Conservation (phyloP, 495 filamentous ascomycete species). For the Penicillium pancosmium region DNA sequence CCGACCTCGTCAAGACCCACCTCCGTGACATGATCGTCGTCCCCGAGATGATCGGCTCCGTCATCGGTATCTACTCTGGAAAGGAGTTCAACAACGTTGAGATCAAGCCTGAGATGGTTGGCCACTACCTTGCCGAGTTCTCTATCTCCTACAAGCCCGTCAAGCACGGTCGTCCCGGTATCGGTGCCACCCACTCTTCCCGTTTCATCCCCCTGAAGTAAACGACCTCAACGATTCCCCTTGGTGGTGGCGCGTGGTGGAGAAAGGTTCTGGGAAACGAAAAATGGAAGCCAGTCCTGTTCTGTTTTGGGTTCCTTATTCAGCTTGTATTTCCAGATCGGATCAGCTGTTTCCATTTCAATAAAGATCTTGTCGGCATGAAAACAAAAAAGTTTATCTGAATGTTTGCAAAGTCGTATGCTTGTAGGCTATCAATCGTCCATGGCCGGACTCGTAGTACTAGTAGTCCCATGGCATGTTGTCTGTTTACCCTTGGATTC, state of each 20-base stretch:
- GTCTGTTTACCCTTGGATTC: too few relatives aligned
- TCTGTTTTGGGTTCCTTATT: conserved; percentile 40
- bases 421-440: not conserved
- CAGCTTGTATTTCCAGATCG: conserved; percentile 52
- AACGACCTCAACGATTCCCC: conserved; percentile 52
- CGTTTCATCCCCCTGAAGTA: conserved; percentile 99
- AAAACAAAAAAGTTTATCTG: conserved; percentile 29
- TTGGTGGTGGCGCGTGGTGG: conserved; percentile 47
- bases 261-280: conserved; percentile 41
- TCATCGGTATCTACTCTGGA: conserved; percentile 98
- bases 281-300: conserved; percentile 42
- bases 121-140: conserved; percentile 98
- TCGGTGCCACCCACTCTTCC: conserved; percentile 99
- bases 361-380: conserved; percentile 53
- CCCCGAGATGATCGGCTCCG: conserved; percentile 97
- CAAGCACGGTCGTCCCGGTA: conserved; percentile 99
- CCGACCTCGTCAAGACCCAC: conserved; percentile 97
- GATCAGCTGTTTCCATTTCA: conserved; percentile 52
- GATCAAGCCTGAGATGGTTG: conserved; percentile 99
- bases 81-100: conserved; percentile 99
- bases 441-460: not conserved
- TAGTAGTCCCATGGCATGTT: not conserved
- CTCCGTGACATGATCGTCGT: conserved; percentile 99
- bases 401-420: not conserved
- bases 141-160: conserved; percentile 99